Conservation (phyloP, 2,329 filamentous ascomycete species). For the Fonsecaea erecta region DNA sequence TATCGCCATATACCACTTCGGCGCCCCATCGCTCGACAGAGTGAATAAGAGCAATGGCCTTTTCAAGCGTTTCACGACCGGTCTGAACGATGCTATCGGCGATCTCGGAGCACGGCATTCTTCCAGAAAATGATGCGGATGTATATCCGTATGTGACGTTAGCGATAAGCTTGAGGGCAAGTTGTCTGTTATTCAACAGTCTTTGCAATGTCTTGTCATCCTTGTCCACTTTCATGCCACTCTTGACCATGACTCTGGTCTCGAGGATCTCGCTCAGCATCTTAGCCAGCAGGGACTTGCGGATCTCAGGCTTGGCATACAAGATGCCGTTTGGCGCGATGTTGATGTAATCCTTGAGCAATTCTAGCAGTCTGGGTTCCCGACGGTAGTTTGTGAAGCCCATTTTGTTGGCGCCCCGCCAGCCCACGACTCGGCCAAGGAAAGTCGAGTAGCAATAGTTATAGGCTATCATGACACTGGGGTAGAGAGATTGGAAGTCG, state of each 20-base stretch:
- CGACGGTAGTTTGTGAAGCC: conserved; percentile 87
- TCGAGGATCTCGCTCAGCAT: conserved; percentile 97
- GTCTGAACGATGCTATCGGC: conserved; percentile 98
- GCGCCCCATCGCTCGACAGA: conserved; percentile 85
- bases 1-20: conserved; percentile 97
- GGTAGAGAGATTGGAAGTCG: conserved; percentile 95
- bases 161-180: conserved; percentile 94
- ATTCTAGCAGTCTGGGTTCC: conserved; percentile 72
- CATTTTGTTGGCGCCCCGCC: conserved; percentile 94
- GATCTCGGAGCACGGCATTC: conserved; percentile 98
- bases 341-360: conserved; percentile 85
- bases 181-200: conserved; percentile 87
- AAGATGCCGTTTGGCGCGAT: conserved; percentile 96
- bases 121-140: conserved; percentile 91
- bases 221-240: conserved; percentile 91
- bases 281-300: conserved; percentile 89
- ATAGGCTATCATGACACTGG: conserved; percentile 98
- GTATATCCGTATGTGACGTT: conserved; percentile 99
- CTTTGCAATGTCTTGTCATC: conserved; percentile 84
- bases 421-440: conserved; percentile 79
- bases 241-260: conserved; percentile 96
- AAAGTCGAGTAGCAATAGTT: conserved; percentile 99
- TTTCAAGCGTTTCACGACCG: conserved; percentile 90
- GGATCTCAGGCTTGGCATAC: conserved; percentile 82
- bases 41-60: conserved; percentile 90